Evolutionary conservation across 169 alveolate species (phyloP).

Genomic region (Plasmodium chabaudi): DNA sequence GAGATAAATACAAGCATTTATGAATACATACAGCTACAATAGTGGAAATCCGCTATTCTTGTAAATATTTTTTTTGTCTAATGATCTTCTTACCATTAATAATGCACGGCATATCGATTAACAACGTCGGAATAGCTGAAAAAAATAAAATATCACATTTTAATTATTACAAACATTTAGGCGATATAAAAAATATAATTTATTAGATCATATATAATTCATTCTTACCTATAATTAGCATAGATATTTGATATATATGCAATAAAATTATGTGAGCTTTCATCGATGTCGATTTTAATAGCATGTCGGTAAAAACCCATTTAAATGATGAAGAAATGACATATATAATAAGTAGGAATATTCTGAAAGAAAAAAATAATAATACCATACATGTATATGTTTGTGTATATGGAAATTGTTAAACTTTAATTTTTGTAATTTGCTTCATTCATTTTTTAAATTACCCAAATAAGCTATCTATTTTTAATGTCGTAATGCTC

Average conservation of each 20-base stretch:
- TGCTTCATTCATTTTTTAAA: background rate
- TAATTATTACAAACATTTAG: background rate
- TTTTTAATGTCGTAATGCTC: slow-evolving; percentile 47
- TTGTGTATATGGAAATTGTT: background rate
- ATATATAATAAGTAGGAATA: slow-evolving; percentile 29
- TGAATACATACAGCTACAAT: background rate
- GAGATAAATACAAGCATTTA: background rate
- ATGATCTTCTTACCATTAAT: slow-evolving; percentile 29
- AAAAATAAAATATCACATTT: background rate
- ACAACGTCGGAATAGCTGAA: slow-evolving; percentile 38
- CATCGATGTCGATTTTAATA: slow-evolving; percentile 47
- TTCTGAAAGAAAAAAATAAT: background rate
- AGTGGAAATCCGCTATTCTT: background rate
- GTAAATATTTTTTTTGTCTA: background rate
- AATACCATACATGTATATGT: background rate
- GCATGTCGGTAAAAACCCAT: slow-evolving; percentile 52
- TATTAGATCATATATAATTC: no score
- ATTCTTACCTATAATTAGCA: slow-evolving; percentile 40
- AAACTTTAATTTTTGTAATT: background rate
- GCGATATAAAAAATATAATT: background rate
- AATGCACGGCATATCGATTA: slow-evolving; percentile 29
- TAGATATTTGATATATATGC: slow-evolving; percentile 53
- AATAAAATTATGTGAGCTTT: slow-evolving; percentile 34
- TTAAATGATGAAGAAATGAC: slow-evolving; percentile 46
- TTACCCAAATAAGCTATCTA: slow-evolving; percentile 67